Base-by-base conservation (phyloP, 1,284 basidiomycete genomes). In the Coniophora puteana region DNA sequence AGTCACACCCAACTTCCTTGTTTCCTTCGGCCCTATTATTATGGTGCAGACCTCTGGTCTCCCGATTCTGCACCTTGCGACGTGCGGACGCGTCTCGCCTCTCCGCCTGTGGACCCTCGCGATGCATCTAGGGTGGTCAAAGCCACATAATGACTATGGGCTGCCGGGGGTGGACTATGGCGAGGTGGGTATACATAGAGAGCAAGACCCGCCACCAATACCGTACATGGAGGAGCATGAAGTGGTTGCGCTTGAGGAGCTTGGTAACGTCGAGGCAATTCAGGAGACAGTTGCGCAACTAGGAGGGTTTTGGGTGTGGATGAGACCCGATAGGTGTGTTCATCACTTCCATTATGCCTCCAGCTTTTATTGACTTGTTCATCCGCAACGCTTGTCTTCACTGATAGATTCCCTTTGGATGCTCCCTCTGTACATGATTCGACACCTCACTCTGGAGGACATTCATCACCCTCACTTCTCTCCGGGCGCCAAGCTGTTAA, bases 261-360 rank as follows among this genome's bases (percentile, higher is more conserved):
- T 35, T 13, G 33, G 21, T 10, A 21, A 35, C 23, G 8, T 35
- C 17, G 33, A 35, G 7, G 17, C 14, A n/a, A 23, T 35, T 10
- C 16, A 35, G 17, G 12, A 21, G n/a, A 14, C 18, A 8, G 23
- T 35, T 21, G 14, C 23, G 7, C 16, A 35, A 14, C 17, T 20
- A 20, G 33, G 33, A 16, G 14, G 14, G 23, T 35, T 35, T 14
- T 35, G 33, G 33, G 23, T 35, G 8, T 35, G 33, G 33, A 35
- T 35, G 33, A 8, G 17, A 8, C 33, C 33, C 8, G 33, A 35
- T 14, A 13, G 33, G 33, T 23, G 21, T 13, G 33, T 23, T 35
- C 7, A 23, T 35, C n/a, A n/a, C n/a, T 35, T n/a, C n/a, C n/a
- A n/a, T n/a, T n/a, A n/a, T n/a, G n/a, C n/a, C n/a, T n/a, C n/a